Conservation (phyloP, 768 basidiomycete genomes). For the Hortiboletus flavorubellus region DNA sequence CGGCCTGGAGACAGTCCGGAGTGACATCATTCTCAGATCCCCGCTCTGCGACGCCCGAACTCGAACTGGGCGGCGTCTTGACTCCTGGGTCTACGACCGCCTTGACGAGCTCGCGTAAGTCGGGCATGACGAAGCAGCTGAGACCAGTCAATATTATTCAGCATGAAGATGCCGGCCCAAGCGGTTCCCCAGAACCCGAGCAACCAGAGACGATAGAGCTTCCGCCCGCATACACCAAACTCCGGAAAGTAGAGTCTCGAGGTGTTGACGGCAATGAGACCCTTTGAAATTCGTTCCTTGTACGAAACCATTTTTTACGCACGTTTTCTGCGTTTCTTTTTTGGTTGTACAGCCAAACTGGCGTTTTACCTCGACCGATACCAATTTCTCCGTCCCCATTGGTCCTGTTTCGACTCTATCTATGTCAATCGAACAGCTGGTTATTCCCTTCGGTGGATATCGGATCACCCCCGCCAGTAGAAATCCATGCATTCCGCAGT, state of each 20-base stretch:
- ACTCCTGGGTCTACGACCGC: conserved; percentile 19
- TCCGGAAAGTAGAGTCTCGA: conserved; percentile 29
- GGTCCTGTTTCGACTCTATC: neutral
- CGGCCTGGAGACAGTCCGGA: conserved; percentile 26
- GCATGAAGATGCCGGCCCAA: conserved; percentile 75
- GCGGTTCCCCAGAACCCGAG: conserved; percentile 29
- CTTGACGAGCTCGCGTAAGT: conserved; percentile 33
- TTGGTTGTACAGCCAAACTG: neutral
- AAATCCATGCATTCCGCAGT: neutral
- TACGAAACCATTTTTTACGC: neutral
- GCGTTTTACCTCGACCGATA: conserved; percentile 1
- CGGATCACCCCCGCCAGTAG: neutral
- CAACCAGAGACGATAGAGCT: conserved; percentile 76
- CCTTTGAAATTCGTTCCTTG: neutral
- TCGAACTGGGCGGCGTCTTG: conserved; percentile 14
- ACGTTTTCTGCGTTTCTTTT: neutral
- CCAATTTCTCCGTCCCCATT: conserved; percentile 2
- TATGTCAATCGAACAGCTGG: neutral
- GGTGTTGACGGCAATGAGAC: neutral
- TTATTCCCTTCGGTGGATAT: conserved; percentile 1
- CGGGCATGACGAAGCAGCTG: conserved; percentile 45
- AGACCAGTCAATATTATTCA: conserved; percentile 78
- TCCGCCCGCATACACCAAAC: conserved; percentile 77
- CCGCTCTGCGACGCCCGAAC: conserved; percentile 49
- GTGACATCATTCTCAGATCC: conserved; percentile 31